phyloP scores from a whole-genome alignment of 164 flowering plant genomes.

The Piper longum region DNA sequence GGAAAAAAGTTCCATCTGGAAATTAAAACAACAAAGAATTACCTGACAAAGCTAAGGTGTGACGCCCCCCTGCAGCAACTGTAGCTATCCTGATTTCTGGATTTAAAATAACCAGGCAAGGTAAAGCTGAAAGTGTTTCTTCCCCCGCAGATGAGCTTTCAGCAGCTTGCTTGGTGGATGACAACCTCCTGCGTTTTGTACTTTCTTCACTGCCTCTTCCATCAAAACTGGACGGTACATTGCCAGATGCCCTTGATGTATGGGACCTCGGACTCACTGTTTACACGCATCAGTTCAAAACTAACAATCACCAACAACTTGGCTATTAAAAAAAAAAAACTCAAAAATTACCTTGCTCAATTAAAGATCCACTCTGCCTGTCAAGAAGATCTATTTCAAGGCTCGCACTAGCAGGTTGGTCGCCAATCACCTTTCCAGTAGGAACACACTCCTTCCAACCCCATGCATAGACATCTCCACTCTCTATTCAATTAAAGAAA shows the following conservation, averaged over 20 bases:
- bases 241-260: constrained; percentile 34
- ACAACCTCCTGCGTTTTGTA: constrained; percentile 61
- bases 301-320: not conserved
- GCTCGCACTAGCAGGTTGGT: constrained; percentile 23
- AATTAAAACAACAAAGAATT: constrained; percentile 3
- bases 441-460: constrained; percentile 99
- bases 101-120: constrained; percentile 68
- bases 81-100: constrained; percentile 66
- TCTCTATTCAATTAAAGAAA: constrained; percentile 20
- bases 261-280: constrained; percentile 66
- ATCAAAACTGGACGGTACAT: constrained; percentile 27
- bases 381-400: constrained; percentile 42
- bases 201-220: constrained; percentile 43
- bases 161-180: constrained; percentile 51
- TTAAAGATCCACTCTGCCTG: constrained; percentile 27
- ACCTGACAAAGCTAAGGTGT: constrained; percentile 92
- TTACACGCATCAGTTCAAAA: not conserved
- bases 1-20: not conserved
- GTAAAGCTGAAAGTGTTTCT: constrained; percentile 66
- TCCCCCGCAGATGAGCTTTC: constrained; percentile 70
- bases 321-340: no score
- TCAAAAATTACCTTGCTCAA: constrained; percentile 55
- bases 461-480: constrained; percentile 93
- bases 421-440: constrained; percentile 70
- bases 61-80: constrained; percentile 98